Base-by-base conservation (phyloP, 805 yeast genomes). In the Candida lessepsii region DNA sequence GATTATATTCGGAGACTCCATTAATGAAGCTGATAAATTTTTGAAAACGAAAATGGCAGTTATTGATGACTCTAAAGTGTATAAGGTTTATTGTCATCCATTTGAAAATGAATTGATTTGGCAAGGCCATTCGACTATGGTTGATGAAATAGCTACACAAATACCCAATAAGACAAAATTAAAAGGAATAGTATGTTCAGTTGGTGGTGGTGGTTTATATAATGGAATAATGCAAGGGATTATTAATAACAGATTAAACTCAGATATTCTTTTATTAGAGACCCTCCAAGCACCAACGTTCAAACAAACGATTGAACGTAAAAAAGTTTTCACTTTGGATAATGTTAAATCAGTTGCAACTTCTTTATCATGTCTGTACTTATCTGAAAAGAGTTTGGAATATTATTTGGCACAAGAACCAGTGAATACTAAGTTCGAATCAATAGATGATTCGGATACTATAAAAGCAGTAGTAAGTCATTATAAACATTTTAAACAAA, bases 171-270 rank as follows among this genome's bases (percentile, higher is more conserved):
- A 42, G 2, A 35, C 21, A 4, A 41, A 41, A 24, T 29, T 46
- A 15, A 57, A 53, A 40, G 66, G 59, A 0, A 47, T 63, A 1
- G 64, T 60, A 2, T 58, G 64, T 44, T 56, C 63, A 19, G 58
- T 56, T 23, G 68, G 68, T 6, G 68, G 68, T 7, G 68, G 68
- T 4, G 67, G 68, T 2, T 48, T 63, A n/a, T 63, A 60, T 47
- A 59, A 56, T 42, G 68, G 68, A 1, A 44, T 63, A 2, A 49
- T 58, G 17, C 47, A 45, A 9, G 68, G 65, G 10, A 44, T 60
- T 14, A 27, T 41, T 5, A 21, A 21, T 5, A 45, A 55, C 26
- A 47, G 51, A 19, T 20, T 30, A 9, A 16, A 37, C 2, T 23
- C 50, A 4, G 50, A 34, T 35, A 53, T 62, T 6, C 39, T 63